These are phyloP conservation scores for Alternaria brassicae DNA, from an alignment of 2,329 filamentous ascomycete genomes.

Conservation along the genomic window DNA sequence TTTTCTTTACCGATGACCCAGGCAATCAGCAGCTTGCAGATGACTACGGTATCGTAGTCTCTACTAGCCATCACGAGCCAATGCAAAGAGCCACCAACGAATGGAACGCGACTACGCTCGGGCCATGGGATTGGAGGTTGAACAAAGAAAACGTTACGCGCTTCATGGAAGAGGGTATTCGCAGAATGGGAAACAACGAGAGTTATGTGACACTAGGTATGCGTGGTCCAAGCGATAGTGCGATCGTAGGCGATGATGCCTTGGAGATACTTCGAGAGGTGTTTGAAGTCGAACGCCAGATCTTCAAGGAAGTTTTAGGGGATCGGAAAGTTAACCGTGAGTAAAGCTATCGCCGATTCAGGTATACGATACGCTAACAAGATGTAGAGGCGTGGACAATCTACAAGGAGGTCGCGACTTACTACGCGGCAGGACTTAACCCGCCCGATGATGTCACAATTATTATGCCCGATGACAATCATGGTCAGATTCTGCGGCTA, in stretches of 20 bases:
- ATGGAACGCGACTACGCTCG: constrained; percentile 19
- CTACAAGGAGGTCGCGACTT: constrained; percentile 66
- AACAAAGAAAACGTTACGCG: constrained; percentile 35
- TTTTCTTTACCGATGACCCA: constrained; percentile 73
- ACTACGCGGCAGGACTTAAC: constrained; percentile 67
- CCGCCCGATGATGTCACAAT: constrained; percentile 68
- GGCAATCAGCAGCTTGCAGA: constrained; percentile 71
- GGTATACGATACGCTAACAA: constrained; percentile 64
- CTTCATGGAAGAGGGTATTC: constrained; percentile 36
- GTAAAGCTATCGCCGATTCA: not conserved
- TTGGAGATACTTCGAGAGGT: constrained; percentile 23
- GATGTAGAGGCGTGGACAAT: not conserved
- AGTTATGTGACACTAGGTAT: constrained; percentile 70
- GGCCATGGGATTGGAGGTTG: constrained; percentile 39
- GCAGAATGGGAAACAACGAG: constrained; percentile 65
- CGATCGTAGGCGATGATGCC: constrained; percentile 38
- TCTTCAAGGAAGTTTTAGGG: constrained; percentile 19
- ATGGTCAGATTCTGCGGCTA: constrained; percentile 67
- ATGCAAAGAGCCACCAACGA: constrained; percentile 64
- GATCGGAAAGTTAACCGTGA: constrained; percentile 20
- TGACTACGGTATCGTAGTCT: constrained; percentile 73
- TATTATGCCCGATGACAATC: constrained; percentile 72
- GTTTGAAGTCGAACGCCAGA: constrained; percentile 20
- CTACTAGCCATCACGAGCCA: constrained; percentile 74
- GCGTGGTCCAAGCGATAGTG: constrained; percentile 71